phyloP scores from a whole-genome alignment of 768 basidiomycete species.

The Psilocybe subaeruginosa region DNA sequence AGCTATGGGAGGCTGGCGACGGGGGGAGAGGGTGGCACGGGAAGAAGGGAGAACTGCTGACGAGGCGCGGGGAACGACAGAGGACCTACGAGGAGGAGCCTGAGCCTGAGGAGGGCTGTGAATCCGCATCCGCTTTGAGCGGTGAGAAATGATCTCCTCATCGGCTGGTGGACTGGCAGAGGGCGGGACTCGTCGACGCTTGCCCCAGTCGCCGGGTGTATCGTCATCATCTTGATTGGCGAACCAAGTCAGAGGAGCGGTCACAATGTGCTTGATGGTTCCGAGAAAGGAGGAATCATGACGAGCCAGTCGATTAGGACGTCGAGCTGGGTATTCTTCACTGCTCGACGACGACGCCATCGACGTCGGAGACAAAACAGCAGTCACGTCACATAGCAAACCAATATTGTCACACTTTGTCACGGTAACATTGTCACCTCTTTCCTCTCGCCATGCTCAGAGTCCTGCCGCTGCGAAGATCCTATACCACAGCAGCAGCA shows the following conservation, averaged over 20 bases:
- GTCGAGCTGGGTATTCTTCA: slow-evolving; percentile 28
- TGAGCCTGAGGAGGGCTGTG: slow-evolving; percentile 58
- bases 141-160: slow-evolving; percentile 18
- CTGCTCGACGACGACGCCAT: slow-evolving; percentile 36
- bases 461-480: slow-evolving; percentile 8
- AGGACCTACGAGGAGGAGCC: slow-evolving; percentile 40
- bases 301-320: slow-evolving; percentile 45
- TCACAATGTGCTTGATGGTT: slow-evolving; percentile 66
- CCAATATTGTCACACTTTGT: slow-evolving; percentile 16
- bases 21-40: slow-evolving; percentile 48
- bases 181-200: slow-evolving; percentile 51
- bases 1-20: slow-evolving; percentile 38
- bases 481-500: slow-evolving; percentile 14
- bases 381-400: slow-evolving; percentile 1
- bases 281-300: slow-evolving; percentile 63
- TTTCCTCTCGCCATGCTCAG: slow-evolving; percentile 17
- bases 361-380: slow-evolving; percentile 33
- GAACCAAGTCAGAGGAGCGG: slow-evolving; percentile 65
- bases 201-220: slow-evolving; percentile 41
- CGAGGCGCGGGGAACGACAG: slow-evolving; percentile 29
- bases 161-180: slow-evolving; percentile 19
- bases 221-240: slow-evolving; percentile 53
- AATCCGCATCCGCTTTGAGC: slow-evolving; percentile 57
- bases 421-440: slow-evolving; percentile 21
- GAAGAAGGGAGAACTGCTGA: slow-evolving; percentile 28